Evolutionary conservation across 225 moss, liverwort and hornwort species (phyloP), one percentile per base, ranked within the genome.

Genomic region (Physcomitrium patens): DNA sequence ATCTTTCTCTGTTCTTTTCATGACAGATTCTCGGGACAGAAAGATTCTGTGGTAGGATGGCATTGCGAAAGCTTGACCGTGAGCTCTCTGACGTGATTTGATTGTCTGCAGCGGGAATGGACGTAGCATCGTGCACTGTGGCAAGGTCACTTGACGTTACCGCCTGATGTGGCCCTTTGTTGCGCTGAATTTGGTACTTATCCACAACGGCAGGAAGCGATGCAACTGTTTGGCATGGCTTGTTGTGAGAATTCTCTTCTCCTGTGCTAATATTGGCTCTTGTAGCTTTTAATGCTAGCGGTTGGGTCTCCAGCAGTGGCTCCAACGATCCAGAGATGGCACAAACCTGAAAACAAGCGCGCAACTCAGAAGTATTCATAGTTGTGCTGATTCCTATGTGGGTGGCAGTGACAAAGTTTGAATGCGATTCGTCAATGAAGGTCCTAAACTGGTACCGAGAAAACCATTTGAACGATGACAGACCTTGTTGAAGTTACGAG

Each of bases 401-500:
- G 31, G 5, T 37, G 2, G 4, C 4, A 37, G 31, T 37, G 31
- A 37, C 7, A 4, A 3, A 37, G 31, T 37, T 37, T 37, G 54
- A 44, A 8, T 47, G 27, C 47, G 41, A 59, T 58, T 6, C 12
- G 17, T 5, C 73, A 55, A 15, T 24, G 24, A 24, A 65, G 57
- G 24, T 65, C 49, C 47, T 23, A 13, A 58, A 56, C 27, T 45
- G 57, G 58, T 37, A 37, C 7, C 7, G 31, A 37, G 2, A 37
- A 37, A 37, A 7, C 31, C 31, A 37, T 37, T 24, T 37, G 57
- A 24, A 31, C 16, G 7, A 53, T 19, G 22, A 71, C 52, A 45
- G 42, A 81, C 80, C 80, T 83, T 83, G 9, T 53, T 70, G 65
- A 75, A 75, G 55, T 83, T 79, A 9, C 71, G 75, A 71, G 78